Evolutionary conservation across 2,329 filamentous ascomycete genomes (phyloP).

Genomic region (Neofusicoccum umdonicola): DNA sequence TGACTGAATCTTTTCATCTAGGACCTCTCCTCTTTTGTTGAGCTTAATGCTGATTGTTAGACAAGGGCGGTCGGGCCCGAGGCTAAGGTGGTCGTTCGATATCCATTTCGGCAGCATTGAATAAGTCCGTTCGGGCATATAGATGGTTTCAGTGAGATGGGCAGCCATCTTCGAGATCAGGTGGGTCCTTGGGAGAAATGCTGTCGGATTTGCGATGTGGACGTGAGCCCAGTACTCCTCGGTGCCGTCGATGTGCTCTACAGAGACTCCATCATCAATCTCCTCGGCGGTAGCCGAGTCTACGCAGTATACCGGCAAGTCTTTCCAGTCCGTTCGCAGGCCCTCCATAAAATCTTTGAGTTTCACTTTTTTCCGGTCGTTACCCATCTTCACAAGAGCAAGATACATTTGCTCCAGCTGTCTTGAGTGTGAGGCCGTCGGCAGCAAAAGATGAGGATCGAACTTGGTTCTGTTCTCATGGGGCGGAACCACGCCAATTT

Average conservation of each 20-base stretch:
- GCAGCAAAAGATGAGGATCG: slow-evolving; percentile 53
- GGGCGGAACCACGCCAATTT: slow-evolving; percentile 68
- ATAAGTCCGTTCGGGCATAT: slow-evolving; percentile 56
- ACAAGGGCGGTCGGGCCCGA: slow-evolving; percentile 53
- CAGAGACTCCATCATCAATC: slow-evolving; percentile 76
- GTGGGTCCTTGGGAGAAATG: slow-evolving; percentile 61
- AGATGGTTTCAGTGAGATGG: slow-evolving; percentile 55
- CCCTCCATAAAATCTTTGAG: slow-evolving; percentile 55
- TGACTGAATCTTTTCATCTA: slow-evolving; percentile 54
- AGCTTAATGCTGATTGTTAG: slow-evolving; percentile 61
- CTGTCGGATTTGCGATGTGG: slow-evolving; percentile 76
- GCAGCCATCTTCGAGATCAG: slow-evolving; percentile 61
- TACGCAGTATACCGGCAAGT: slow-evolving; percentile 68
- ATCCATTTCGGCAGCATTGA: slow-evolving; percentile 56
- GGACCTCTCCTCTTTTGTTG: slow-evolving; percentile 49
- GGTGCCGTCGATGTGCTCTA: slow-evolving; percentile 57
- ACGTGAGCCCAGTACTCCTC: slow-evolving; percentile 71
- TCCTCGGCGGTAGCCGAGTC: slow-evolving; percentile 65
- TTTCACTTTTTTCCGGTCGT: slow-evolving; percentile 29
- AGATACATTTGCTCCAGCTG: slow-evolving; percentile 43
- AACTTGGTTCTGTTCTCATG: slow-evolving; percentile 69
- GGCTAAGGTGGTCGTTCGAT: slow-evolving; percentile 53
- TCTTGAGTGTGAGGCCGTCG: slow-evolving; percentile 44
- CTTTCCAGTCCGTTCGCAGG: slow-evolving; percentile 59
- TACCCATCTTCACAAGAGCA: slow-evolving; percentile 23